These are phyloP conservation scores for Cryptococcus amylolentus DNA, from an alignment of 1,284 basidiomycete species.

Conservation along the genomic window DNA sequence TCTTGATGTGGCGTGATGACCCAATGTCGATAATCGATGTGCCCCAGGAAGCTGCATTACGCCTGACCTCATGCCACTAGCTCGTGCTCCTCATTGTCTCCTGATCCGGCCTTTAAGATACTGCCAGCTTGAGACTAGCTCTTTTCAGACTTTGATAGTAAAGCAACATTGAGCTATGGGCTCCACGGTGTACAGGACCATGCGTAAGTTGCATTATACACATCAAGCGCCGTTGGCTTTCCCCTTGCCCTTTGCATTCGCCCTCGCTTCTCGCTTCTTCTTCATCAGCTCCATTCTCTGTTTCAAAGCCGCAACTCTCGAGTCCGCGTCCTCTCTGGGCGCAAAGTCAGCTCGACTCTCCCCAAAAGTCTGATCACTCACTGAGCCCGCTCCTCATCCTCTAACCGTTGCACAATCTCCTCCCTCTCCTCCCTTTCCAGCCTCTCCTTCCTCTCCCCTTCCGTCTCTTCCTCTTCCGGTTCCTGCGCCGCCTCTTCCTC, in stretches of 20 bases:
- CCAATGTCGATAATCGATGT: too few relatives aligned
- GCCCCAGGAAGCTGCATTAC: too few relatives aligned
- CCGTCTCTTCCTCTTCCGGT: slow-evolving; percentile 42
- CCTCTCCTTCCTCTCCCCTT: slow-evolving; percentile 37
- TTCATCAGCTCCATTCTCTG: slow-evolving; percentile 45
- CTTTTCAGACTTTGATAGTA: too few relatives aligned
- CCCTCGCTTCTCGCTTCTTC: slow-evolving; percentile 35
- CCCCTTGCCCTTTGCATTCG: not conserved
- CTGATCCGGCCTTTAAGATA: too few relatives aligned
- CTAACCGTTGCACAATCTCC: slow-evolving; percentile 47
- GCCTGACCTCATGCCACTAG: too few relatives aligned
- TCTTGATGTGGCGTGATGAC: too few relatives aligned
- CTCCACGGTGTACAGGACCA: too few relatives aligned
- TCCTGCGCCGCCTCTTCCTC: slow-evolving; percentile 16
- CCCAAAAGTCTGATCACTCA: slow-evolving; percentile 23
- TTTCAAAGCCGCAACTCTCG: slow-evolving; percentile 45
- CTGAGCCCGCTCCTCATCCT: slow-evolving; percentile 50
- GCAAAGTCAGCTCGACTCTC: not conserved
- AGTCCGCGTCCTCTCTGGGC: slow-evolving; percentile 48
- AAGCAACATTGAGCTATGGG: too few relatives aligned
- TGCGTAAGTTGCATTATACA: too few relatives aligned
- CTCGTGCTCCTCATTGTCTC: too few relatives aligned
- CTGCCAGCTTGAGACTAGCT: too few relatives aligned
- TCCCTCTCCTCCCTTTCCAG: slow-evolving; percentile 47
- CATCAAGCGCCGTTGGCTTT: not conserved